Evolutionary conservation across 495 filamentous ascomycete genomes (phyloP).

Genomic region (Annulohypoxylon nitens): DNA sequence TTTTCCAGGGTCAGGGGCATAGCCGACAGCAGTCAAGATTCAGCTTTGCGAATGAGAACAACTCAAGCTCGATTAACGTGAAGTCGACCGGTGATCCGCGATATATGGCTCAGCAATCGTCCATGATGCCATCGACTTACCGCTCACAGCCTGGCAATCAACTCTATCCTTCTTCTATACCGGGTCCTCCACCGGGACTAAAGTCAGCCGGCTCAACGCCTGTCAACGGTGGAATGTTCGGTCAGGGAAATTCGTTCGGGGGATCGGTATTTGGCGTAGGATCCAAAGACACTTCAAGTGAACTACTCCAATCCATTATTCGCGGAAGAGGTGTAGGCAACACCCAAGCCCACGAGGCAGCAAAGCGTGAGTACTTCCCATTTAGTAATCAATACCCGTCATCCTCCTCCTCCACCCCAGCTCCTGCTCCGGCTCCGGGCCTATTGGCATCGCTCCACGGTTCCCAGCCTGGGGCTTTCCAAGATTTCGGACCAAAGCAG

Average conservation of each 20-base stretch:
- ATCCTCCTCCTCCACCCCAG: conserved; percentile 84
- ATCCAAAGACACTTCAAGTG: conserved; percentile 75
- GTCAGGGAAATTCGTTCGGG: conserved; percentile 74
- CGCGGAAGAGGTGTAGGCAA: conserved; percentile 63
- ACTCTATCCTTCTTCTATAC: conserved; percentile 76
- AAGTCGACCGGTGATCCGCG: conserved; percentile 88
- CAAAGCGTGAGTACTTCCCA: conserved; percentile 94
- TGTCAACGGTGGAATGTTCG: conserved; percentile 73
- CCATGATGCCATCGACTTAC: conserved; percentile 83
- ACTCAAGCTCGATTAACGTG: conserved; percentile 72
- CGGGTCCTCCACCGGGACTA: conserved; percentile 93
- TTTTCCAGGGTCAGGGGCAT: conserved; percentile 83
- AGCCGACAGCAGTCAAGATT: conserved; percentile 89
- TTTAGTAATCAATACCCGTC: conserved; percentile 83
- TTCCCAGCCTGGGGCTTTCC: conserved; percentile 82
- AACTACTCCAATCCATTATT: conserved; percentile 84
- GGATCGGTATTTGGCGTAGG: conserved; percentile 65
- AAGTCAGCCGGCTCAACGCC: conserved; percentile 95
- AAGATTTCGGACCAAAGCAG: conserved; percentile 91
- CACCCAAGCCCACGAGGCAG: conserved; percentile 78
- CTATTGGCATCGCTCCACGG: conserved; percentile 91
- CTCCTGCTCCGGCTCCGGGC: conserved; percentile 88
- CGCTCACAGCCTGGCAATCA: conserved; percentile 71
- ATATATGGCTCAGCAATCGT: conserved; percentile 88
- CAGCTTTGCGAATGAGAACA: conserved; percentile 79